These are phyloP conservation scores for Aureobasidium vineae DNA, from an alignment of 2,329 filamentous ascomycete species.

Conservation along the genomic window DNA sequence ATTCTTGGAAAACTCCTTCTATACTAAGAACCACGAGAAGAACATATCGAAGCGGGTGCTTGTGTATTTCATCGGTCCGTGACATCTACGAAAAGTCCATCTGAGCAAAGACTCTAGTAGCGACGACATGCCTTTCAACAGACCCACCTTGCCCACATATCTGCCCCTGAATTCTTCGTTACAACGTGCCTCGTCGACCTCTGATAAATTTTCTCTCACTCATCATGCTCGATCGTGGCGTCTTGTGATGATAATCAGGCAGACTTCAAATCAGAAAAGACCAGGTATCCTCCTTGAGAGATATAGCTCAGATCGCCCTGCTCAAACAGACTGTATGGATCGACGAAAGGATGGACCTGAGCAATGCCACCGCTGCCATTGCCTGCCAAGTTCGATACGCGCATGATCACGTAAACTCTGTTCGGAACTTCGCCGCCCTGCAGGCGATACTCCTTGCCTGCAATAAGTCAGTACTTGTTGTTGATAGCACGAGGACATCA, in stretches of 20 bases:
- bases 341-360: conserved; percentile 13
- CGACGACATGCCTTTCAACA: too few species aligned
- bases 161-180: too few species aligned
- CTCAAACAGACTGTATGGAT: conserved; percentile 7
- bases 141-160: too few species aligned
- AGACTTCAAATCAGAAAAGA: conserved; percentile 5
- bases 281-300: conserved; percentile 10
- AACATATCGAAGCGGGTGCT: too few species aligned
- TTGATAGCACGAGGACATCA: neutral
- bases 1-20: too few species aligned
- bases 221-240: too few species aligned
- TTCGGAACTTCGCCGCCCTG: neutral
- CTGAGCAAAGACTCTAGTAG: too few species aligned
- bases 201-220: too few species aligned
- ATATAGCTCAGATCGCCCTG: conserved; percentile 2
- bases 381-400: conserved; percentile 9
- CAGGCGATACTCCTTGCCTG: neutral
- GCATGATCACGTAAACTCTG: conserved; percentile 12
- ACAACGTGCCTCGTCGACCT: too few species aligned
- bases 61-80: too few species aligned
- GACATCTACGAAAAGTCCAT: too few species aligned
- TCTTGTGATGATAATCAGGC: neutral
- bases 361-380: neutral
- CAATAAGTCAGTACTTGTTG: neutral
- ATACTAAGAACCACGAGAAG: too few species aligned